Percentiles rank a stretch among this genome's conserved stretches.
Conservation (phyloP, 2,329 filamentous ascomycete species). For the Gnomoniopsis sp. region DNA sequence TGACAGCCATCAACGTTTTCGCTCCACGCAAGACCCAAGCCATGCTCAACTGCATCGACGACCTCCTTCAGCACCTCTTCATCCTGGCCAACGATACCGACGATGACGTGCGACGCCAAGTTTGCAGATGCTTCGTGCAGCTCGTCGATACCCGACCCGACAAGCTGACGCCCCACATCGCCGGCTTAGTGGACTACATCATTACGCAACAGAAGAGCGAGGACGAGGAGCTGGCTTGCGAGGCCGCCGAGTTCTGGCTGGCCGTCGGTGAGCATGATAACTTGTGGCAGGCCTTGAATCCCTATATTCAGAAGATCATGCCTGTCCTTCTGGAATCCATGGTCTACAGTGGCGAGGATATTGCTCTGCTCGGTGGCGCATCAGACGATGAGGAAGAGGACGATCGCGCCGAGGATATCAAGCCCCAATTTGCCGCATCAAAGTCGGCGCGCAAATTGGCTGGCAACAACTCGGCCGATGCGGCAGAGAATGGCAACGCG, state of each 20-base stretch:
- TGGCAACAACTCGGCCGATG: constrained; percentile 47
- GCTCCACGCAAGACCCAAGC: constrained; percentile 80
- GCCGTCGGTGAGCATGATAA: constrained; percentile 84
- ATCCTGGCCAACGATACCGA: constrained; percentile 72
- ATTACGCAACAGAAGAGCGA: constrained; percentile 83
- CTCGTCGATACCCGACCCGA: constrained; percentile 88
- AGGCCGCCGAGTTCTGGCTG: constrained; percentile 97
- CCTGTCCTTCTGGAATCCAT: constrained; percentile 90
- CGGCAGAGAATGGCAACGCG: constrained; percentile 49
- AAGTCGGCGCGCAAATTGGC: constrained; percentile 53
- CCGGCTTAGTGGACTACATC: constrained; percentile 88
- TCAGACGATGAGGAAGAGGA: constrained; percentile 89
- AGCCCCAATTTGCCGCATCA: constrained; percentile 82
- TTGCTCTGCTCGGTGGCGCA: constrained; percentile 76
- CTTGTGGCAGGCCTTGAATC: constrained; percentile 71
- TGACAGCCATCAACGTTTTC: constrained; percentile 89
- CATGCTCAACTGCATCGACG: constrained; percentile 75
- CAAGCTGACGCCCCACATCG: constrained; percentile 84
- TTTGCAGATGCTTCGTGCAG: constrained; percentile 89
- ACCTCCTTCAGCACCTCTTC: constrained; percentile 80
- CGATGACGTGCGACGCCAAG: constrained; percentile 82
- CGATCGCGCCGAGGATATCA: constrained; percentile 86
- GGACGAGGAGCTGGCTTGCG: constrained; percentile 85
- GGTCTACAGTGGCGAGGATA: constrained; percentile 95
- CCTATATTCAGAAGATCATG: constrained; percentile 79